Conservation (phyloP, 176 grass and related monocot species). For the Aegilops longissima region DNA sequence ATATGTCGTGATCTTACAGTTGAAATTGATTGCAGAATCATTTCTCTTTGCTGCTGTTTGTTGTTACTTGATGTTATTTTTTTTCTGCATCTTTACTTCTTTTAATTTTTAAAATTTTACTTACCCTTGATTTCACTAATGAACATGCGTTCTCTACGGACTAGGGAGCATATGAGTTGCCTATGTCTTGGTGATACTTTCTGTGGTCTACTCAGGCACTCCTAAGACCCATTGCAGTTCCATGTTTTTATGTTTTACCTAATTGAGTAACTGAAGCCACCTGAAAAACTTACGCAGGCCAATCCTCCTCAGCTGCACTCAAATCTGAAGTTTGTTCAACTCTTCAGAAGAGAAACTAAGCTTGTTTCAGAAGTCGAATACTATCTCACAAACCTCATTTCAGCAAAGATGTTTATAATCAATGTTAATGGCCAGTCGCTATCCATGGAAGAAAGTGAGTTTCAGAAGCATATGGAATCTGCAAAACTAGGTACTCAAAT, state of each 20-base stretch:
- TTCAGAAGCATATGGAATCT: slow-evolving; percentile 68
- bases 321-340: slow-evolving; percentile 87
- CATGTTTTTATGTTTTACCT: not conserved
- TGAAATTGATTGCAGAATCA: not conserved
- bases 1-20: not conserved
- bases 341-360: slow-evolving; percentile 82
- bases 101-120: not conserved
- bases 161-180: not conserved
- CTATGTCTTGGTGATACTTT: slow-evolving; percentile 5
- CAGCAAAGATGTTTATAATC: slow-evolving; percentile 81
- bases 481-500: slow-evolving; percentile 54
- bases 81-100: not conserved
- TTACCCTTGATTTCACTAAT: not conserved
- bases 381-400: slow-evolving; percentile 89
- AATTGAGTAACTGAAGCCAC: not conserved
- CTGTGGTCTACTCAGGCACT: not conserved
- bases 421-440: slow-evolving; percentile 65
- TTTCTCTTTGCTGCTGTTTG: not conserved
- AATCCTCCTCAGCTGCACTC: slow-evolving; percentile 96
- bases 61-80: not conserved
- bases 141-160: not conserved
- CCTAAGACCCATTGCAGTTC: not conserved
- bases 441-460: slow-evolving; percentile 80
- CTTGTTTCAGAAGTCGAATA: slow-evolving; percentile 97
- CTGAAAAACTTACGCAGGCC: slow-evolving; percentile 47